phyloP scores from a whole-genome alignment of 805 yeast species.

The Myxozyma vanderwaltii region DNA sequence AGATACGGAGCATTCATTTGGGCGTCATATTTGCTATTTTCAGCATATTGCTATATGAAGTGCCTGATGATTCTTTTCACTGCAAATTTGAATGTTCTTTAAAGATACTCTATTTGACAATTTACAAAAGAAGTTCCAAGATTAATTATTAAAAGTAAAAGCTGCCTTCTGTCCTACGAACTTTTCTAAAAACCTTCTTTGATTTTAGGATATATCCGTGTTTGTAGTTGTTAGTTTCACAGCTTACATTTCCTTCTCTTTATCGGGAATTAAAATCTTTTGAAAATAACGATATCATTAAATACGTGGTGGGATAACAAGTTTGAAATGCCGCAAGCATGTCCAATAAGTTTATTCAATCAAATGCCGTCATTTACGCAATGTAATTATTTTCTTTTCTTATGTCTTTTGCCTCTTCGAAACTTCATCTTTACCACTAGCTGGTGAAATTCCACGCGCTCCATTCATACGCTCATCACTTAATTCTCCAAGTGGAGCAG shows the following conservation, averaged over 20 bases:
- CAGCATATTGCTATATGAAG: neutral
- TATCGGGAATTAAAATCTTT: neutral
- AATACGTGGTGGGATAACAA: too few species aligned
- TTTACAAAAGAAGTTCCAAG: constrained; percentile 5
- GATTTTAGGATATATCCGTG: neutral
- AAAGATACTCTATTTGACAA: too few species aligned
- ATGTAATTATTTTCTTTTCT: neutral
- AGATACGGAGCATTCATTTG: neutral
- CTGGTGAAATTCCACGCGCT: neutral
- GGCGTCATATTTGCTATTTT: neutral
- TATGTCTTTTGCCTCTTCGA: neutral
- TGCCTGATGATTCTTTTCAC: neutral
- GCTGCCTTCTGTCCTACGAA: constrained; percentile 20
- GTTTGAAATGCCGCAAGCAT: too few species aligned
- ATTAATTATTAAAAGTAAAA: constrained; percentile 1
- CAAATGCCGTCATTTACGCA: too few species aligned
- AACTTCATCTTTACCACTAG: neutral
- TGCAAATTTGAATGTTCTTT: too few species aligned
- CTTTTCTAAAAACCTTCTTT: too few species aligned
- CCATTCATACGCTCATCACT: neutral
- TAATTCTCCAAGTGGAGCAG: neutral
- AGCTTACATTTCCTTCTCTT: constrained; percentile 1
- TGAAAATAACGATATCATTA: too few species aligned
- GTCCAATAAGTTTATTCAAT: too few species aligned
- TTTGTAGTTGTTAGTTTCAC: constrained; percentile 18